phyloP scores from a whole-genome alignment of 192 early-diverging fungal genomes.

The Spinellus fusiger region DNA sequence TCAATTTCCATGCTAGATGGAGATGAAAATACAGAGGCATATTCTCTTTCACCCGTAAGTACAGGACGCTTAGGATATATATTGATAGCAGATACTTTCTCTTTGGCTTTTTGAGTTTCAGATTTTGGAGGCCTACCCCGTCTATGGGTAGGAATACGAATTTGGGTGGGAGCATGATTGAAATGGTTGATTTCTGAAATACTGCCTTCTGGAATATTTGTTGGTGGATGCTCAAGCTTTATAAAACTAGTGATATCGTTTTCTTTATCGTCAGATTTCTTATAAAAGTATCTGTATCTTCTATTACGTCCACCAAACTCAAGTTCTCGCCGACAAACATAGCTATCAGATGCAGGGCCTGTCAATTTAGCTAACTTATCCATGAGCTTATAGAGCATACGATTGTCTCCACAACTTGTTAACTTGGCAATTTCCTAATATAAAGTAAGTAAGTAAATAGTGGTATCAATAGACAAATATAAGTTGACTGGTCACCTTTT shows the following conservation, averaged over 20 bases:
- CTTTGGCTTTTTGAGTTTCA: not conserved
- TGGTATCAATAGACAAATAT: too few species aligned
- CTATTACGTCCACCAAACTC: conserved; percentile 17
- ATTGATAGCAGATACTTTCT: not conserved
- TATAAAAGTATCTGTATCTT: conserved; percentile 17
- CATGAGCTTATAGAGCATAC: conserved; percentile 2
- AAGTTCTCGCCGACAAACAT: conserved; percentile 1
- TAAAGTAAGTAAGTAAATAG: not conserved
- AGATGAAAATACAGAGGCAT: not conserved
- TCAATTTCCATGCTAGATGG: too few species aligned
- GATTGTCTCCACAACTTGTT: not conserved
- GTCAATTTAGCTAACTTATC: not conserved
- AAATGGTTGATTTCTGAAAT: not conserved
- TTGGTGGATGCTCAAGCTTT: not conserved
- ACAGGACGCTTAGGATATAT: not conserved
- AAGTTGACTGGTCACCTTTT: not conserved
- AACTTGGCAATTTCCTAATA: conserved; percentile 4
- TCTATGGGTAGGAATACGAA: too few species aligned
- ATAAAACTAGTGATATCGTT: not conserved
- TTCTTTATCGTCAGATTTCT: not conserved
- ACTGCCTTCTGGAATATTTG: not conserved
- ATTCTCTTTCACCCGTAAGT: not conserved
- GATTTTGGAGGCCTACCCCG: too few species aligned
- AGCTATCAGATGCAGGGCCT: not conserved
- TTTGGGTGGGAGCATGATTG: not conserved